Evolutionary conservation across 1,139 yeast species (phyloP), one percentile per base, ranked within the genome.

Genomic region (Candida sanyaensis): DNA sequence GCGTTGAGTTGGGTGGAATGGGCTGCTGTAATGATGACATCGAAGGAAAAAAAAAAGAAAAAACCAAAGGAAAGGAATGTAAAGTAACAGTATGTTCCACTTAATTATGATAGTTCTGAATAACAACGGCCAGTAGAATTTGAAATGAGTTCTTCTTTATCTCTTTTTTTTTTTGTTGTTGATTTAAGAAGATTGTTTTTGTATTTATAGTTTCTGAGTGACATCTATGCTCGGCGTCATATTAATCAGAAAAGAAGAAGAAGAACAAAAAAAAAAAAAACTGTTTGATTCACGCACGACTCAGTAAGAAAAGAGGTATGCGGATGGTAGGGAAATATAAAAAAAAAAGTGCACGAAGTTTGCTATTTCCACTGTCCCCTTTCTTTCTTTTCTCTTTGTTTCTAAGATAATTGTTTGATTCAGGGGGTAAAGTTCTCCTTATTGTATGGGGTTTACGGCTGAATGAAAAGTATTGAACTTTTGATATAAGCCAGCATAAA

Each of bases 1-100:
- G 50, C n/a, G 51, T 50, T 8, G 53, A 50, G 42, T 45, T 48
- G 5, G 47, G 48, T 9, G 45, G 46, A 26, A 41, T 41, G 4
- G 50, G 48, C 23, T 41, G 48, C 37, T 43, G 44, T 26, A 46
- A 43, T 12, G 46, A 43, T 33, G 45, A 43, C 32, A 37, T 33
- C 21, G 21, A 17, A 17, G 21, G 3, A 17, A 17, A 17, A 26
- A 42, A n/a, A 21, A n/a, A 42, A 17, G 3, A 17, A 26, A 42
- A n/a, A 21, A n/a, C 39, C 12, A 39, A 6, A 28, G 10, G 17
- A 30, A 28, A 28, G 42, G 30, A 26, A 37, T 24, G 30, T 37
- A 24, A 37, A 30, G 13, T 7, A 10, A 30, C 13, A n/a, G 7
- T 7, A 30, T 8, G 33, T 12, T 30, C 33, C 13, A 11, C 33